These are phyloP conservation scores for Blastobotrys capitulatus DNA, from an alignment of 1,139 yeast genomes.

Conservation along the genomic window DNA sequence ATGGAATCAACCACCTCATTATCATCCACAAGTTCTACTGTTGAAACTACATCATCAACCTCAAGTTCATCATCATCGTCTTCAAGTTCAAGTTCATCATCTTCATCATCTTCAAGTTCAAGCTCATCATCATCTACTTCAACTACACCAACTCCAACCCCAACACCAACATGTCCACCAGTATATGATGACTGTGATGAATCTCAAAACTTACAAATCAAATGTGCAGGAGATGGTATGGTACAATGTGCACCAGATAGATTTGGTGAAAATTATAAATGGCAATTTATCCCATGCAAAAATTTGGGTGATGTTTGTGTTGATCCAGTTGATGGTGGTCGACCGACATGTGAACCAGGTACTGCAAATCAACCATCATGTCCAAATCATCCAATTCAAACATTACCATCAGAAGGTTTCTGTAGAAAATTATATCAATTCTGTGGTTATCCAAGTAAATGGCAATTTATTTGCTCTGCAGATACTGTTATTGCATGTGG, in stretches of 20 bases:
- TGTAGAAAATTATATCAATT: not conserved
- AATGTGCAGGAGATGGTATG: not conserved
- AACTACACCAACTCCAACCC: not conserved
- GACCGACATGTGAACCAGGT: not conserved
- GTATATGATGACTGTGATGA: not conserved
- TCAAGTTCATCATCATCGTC: not conserved
- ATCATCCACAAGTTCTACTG: not conserved
- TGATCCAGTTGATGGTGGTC: not conserved
- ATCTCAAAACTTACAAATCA: not conserved
- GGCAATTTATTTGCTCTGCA: not conserved
- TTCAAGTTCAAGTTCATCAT: not conserved
- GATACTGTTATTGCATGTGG: not conserved
- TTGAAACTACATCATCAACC: not conserved
- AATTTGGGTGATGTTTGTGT: constrained; percentile 1
- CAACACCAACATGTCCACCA: not conserved
- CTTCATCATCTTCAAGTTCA: not conserved
- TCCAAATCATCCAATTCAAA: not conserved
- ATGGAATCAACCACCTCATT: not conserved
- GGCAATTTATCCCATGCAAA: not conserved
- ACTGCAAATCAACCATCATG: not conserved
- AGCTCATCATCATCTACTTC: not conserved
- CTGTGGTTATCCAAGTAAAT: not conserved
- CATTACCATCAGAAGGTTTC: not conserved
- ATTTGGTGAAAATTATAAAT: not conserved
- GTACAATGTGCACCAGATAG: constrained; percentile 1